phyloP scores from a whole-genome alignment of 2,329 filamentous ascomycete species.

The Cladorrhinum sp. region DNA sequence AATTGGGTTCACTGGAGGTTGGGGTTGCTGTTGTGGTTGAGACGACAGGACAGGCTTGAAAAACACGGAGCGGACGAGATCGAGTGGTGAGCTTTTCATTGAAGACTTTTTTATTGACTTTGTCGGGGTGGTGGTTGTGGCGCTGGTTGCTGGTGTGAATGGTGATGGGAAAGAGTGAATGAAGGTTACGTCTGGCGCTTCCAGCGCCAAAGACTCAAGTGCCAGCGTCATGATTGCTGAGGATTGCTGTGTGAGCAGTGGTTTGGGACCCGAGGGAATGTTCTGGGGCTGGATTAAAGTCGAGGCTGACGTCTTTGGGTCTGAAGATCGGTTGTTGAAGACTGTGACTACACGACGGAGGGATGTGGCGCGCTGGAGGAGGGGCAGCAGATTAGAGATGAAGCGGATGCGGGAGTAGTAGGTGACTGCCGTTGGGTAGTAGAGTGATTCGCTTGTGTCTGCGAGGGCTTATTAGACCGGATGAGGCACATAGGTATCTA shows the following conservation, averaged over 20 bases:
- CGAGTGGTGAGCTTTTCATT: neutral
- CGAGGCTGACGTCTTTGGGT: constrained; percentile 27
- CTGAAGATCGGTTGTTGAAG: constrained; percentile 33
- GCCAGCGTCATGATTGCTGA: constrained; percentile 50
- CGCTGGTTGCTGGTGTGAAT: neutral
- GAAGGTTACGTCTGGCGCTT: constrained; percentile 43
- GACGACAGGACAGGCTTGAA: neutral
- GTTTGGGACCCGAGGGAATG: constrained; percentile 28
- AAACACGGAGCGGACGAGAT: neutral
- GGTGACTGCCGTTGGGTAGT: constrained; percentile 47
- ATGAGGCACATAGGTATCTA: neutral
- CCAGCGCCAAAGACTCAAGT: constrained; percentile 45
- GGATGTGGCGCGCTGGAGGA: constrained; percentile 43
- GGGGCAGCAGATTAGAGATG: constrained; percentile 54
- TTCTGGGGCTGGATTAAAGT: constrained; percentile 34
- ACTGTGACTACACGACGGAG: constrained; percentile 55
- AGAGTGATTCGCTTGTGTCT: constrained; percentile 59
- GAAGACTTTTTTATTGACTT: neutral
- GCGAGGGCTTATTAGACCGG: neutral
- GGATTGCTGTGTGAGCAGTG: constrained; percentile 38
- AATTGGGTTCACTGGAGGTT: constrained; percentile 10
- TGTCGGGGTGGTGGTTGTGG: neutral
- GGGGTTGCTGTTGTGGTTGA: constrained; percentile 15
- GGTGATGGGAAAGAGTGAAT: constrained; percentile 34
- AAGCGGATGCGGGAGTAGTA: constrained; percentile 60